phyloP scores from a whole-genome alignment of 441 rosid species.

The Manihot esculenta region DNA sequence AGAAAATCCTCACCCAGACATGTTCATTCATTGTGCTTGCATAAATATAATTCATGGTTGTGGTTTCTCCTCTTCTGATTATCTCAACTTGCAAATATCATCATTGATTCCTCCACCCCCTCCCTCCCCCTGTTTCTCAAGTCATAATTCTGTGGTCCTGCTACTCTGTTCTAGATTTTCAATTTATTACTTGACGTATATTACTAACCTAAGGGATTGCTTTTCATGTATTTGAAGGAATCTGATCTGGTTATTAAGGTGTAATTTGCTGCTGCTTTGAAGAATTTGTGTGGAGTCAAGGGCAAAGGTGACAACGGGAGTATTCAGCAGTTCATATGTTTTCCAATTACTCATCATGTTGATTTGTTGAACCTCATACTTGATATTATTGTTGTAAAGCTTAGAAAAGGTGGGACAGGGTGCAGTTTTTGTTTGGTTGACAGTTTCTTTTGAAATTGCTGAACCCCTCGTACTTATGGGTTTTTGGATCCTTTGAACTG shows the following conservation, averaged over 20 bases:
- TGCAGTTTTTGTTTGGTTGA: neutral
- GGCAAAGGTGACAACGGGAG: constrained; percentile 22
- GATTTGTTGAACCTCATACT: constrained; percentile 2
- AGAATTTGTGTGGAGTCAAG: constrained; percentile 19
- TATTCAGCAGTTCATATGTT: neutral
- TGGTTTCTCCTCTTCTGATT: constrained; percentile 23
- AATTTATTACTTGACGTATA: neutral
- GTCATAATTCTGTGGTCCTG: neutral
- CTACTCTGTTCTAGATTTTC: neutral
- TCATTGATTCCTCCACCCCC: neutral
- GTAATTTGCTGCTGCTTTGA: constrained; percentile 30
- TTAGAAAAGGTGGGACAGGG: neutral
- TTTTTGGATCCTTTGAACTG: neutral
- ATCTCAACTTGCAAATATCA: neutral
- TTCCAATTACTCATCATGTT: neutral
- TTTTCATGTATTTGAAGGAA: constrained; percentile 21
- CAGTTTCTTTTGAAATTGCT: neutral
- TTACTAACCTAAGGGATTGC: neutral
- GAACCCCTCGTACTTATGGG: neutral
- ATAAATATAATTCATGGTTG: constrained; percentile 45
- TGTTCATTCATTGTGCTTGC: constrained; percentile 75
- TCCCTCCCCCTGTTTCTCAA: neutral
- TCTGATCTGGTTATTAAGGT: constrained; percentile 24
- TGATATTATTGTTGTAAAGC: neutral
- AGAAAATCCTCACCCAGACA: constrained; percentile 41